Evolutionary conservation across 2,329 filamentous ascomycete species (phyloP), one percentile per base, ranked within the genome.

Genomic region (Aspergillus ochraceus): DNA sequence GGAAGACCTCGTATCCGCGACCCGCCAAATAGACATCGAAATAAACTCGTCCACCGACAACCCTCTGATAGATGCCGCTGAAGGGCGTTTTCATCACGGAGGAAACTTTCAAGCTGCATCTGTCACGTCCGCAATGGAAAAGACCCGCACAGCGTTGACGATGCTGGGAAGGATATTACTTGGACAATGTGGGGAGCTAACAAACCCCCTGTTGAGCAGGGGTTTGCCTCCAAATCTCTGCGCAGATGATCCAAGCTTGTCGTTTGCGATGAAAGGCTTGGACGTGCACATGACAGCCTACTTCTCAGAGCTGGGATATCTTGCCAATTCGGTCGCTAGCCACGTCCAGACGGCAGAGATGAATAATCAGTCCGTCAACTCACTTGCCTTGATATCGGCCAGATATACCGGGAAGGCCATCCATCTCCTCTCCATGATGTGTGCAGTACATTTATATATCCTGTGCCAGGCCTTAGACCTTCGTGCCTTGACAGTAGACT

Each of bases 21-120:
- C 19, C 10, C 71, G 76, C 2, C 88, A 90, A 66, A 67, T 90
- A 1, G 70, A 75, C 0, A 76, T 81, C 1, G 88, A 90, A 67
- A 77, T 88, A 10, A 90, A 90, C 70, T 87, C 86, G 0, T 84
- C 84, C 0, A 86, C 85, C 0, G 88, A 90, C 67, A 90, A 90
- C 68, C 86, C 84, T 0, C 72, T 90, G 10, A 78, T 89, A 12
- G 81, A 88, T 60, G 66, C 72, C 0, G 61, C 63, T 1, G 64
- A 60, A 9, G 71, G 67, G 11, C 69, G 75, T 12, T 74, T 88
- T 29, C 79, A 84, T 55, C 83, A 86, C 56, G 86, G 87, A 2
- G 86, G 85, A 26, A 90, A 90, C 68, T 90, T 90, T 70, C 87
- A 90, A 70, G 88, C 86, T 0, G 76, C 77, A 10, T 76, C 82